Conservation (phyloP, 768 basidiomycete species). For the Lanmaoa rubissima region DNA sequence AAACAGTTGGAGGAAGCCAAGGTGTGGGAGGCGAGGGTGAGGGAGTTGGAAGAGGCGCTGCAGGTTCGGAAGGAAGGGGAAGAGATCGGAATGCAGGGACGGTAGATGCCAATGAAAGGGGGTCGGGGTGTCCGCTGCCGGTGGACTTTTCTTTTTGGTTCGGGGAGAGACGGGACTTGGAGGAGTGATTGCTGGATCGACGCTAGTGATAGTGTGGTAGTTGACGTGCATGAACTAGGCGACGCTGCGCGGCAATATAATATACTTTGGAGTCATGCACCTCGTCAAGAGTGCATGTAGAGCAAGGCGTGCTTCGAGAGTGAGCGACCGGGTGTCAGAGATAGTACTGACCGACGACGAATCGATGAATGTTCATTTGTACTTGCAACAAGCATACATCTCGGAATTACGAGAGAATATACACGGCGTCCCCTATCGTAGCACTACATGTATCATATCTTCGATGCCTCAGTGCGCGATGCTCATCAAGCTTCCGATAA, state of each 20-base stretch:
- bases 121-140: too few relatives aligned
- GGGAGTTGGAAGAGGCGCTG: slow-evolving; percentile 24
- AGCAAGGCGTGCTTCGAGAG: too few relatives aligned
- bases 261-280: too few relatives aligned
- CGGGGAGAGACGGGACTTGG: not conserved
- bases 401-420: not conserved
- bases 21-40: slow-evolving; percentile 28
- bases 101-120: not conserved
- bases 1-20: slow-evolving; percentile 22
- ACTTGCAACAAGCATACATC: not conserved
- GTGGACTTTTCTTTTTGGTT: not conserved
- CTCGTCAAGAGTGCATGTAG: too few relatives aligned
- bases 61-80: slow-evolving; percentile 14
- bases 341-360: too few relatives aligned
- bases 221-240: not conserved
- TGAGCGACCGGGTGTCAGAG: too few relatives aligned
- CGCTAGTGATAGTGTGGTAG: not conserved
- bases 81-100: not conserved
- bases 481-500: slow-evolving; percentile 91
- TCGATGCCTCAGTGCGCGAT: slow-evolving; percentile 39
- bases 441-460: not conserved
- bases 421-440: not conserved
- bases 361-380: not conserved
- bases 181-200: not conserved
- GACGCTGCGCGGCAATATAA: too few relatives aligned